Base-by-base conservation (phyloP, 805 yeast genomes). In the Komagataella mondaviorum region DNA sequence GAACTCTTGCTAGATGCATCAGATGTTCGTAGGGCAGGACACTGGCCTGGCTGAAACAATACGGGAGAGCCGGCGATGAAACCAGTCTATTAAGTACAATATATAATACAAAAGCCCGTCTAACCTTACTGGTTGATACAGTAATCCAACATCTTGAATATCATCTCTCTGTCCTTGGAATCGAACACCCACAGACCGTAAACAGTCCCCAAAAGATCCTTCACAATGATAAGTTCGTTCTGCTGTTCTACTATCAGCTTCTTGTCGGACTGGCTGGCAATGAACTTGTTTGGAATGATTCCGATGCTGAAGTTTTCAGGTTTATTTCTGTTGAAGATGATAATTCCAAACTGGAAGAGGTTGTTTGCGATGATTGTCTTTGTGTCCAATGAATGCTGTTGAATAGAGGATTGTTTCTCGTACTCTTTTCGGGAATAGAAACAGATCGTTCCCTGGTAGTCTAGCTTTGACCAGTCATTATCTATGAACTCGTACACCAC, bases 121-220 rank as follows among this genome's bases (percentile, higher is more conserved):
- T 14, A 30, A 1, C n/a, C 39, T 14, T 46, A 49, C 18, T 49
- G 48, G 14, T 51, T 49, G 14, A 51, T 20, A 18, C 47, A 48
- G 20, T 20, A 47, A 51, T 65, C 65, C 18, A 73, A 59, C 49
- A 73, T 54, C 58, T 80, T 77, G 57, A 69, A 77, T 46, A 85
- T 67, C 57, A 77, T 76, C 47, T 73, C 74, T 63, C 91, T 71
- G 59, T 85, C 90, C 6, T 73, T 77, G 47, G 75, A 81, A 52
- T 84, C 80, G 60, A 83, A 86, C 18, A 85, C 73, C 93, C 93
- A 86, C 48, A 86, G 67, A 1, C 95, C 95, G 62, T 75, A 85
- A 10, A 85, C 82, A 47, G 83, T 86, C 20, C 85, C 88, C 49
- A 76, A 68, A 49, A 82, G 67, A 59, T 80, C 82, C 61, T 81